Evolutionary conservation across 768 basidiomycete species (phyloP), one percentile per base, ranked within the genome.

Genomic region (Lactarius evosmus): DNA sequence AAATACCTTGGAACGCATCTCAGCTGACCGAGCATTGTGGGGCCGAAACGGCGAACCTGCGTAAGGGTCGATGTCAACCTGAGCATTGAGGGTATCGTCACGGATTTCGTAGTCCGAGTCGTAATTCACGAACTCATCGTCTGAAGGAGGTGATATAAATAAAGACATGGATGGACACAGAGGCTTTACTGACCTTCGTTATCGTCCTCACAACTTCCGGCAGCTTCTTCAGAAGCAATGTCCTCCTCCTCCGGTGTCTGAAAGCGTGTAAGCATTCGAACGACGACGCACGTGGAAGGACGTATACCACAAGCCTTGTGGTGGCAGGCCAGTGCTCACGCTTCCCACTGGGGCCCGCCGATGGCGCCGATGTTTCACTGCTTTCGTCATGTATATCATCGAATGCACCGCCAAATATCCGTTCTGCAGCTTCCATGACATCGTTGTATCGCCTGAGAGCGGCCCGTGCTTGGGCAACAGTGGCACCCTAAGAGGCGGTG

Each of bases 391-490:
- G 75, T n/a, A 92, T 77, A 71, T 88, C 77, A 69, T 91, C 89
- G 70, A 91, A 94, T 67, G 88, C 85, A 14, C 95, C 95, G 66
- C 90, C 87, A 65, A 93, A 90, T 64, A 93, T 85, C 52, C 82
- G 81, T 73, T 93, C 93, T 2, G 94, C 93, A 16, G 95, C 95
- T 71, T 91, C 82, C 90, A 93, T 92, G 38, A 95, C 93, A 80
- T 98, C 94, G 66, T 85, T 90, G 72, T 89, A 83, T 70, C 86
- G 85, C 66, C 80, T 83, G 71, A 97, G 75, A 19, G 95, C 95
- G 33, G 89, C 91, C 69, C 83, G 84, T 44, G 95, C 95, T 77
- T 95, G 91, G 14, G 85, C 83, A 12, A 76, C 73, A 0, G 89
- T 91, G 33, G 93, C 93, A 69, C 95, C 95, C 95, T 95, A 62